These are phyloP conservation scores for Posidonia australis DNA, from an alignment of 106 monocot species.

Conservation along the genomic window DNA sequence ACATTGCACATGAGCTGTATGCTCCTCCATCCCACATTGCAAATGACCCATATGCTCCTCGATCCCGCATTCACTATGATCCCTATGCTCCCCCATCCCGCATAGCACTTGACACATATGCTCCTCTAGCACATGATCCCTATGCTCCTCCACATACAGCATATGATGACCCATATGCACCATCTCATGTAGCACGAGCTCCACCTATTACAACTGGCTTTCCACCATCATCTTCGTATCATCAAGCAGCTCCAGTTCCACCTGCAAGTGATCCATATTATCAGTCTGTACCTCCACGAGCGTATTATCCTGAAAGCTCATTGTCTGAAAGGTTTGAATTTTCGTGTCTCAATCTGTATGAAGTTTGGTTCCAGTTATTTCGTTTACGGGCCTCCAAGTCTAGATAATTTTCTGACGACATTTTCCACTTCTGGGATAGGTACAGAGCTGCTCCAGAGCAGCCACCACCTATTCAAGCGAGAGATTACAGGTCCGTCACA, in stretches of 20 bases:
- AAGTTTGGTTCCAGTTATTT: no score
- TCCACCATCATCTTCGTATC: background rate
- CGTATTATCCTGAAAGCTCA: conserved; percentile 12
- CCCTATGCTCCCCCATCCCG: background rate
- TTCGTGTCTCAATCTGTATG: no score
- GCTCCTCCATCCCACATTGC: background rate
- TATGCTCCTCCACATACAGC: conserved; percentile 9
- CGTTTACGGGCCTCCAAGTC: background rate
- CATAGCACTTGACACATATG: background rate
- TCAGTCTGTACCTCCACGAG: conserved; percentile 1
- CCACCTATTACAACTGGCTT: background rate
- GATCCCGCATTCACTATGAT: background rate
- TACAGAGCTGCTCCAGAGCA: conserved; percentile 11
- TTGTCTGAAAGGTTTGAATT: conserved; percentile 11
- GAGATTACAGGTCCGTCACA: conserved; percentile 3
- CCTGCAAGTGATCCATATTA: conserved; percentile 12
- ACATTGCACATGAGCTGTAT: background rate
- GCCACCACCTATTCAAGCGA: background rate
- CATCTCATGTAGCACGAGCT: background rate
- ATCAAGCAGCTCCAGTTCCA: background rate
- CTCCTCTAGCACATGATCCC: background rate
- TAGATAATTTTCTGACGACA: background rate
- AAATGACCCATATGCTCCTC: conserved; percentile 10
- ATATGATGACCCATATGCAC: conserved; percentile 8
- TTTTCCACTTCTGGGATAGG: background rate